Percentiles rank a stretch among this genome's conserved stretches.
These are phyloP conservation scores for Xylaria longipes DNA, from an alignment of 495 filamentous ascomycete genomes.

Conservation along the genomic window DNA sequence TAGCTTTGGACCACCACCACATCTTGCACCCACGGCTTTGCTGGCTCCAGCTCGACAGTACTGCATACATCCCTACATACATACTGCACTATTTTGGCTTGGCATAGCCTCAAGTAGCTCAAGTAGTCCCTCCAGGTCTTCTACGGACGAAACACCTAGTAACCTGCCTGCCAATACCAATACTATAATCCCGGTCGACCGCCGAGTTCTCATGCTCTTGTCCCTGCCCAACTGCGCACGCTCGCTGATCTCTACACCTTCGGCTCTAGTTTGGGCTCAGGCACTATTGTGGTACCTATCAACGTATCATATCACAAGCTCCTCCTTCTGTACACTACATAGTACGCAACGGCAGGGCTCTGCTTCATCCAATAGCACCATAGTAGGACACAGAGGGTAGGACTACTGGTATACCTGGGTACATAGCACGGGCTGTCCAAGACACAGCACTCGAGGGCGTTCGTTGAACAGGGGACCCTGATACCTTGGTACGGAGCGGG, in stretches of 20 bases:
- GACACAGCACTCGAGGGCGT: not conserved
- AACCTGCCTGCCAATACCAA: slow-evolving; percentile 1
- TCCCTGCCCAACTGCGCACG: slow-evolving; percentile 43
- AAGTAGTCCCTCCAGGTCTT: not conserved
- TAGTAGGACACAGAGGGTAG: not conserved
- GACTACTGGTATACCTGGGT: not conserved
- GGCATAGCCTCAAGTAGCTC: slow-evolving; percentile 15
- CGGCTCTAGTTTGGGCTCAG: slow-evolving; percentile 38
- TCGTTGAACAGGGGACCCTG: slow-evolving; percentile 15
- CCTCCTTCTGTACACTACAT: slow-evolving; percentile 4
- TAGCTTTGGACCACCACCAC: slow-evolving; percentile 20
- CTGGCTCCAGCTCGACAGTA: slow-evolving; percentile 16
- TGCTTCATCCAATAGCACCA: slow-evolving; percentile 23
- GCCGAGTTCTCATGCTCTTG: slow-evolving; percentile 29
- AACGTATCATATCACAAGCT: slow-evolving; percentile 24
- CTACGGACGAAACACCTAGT: slow-evolving; percentile 1
- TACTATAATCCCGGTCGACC: slow-evolving; percentile 21
- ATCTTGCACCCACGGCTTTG: slow-evolving; percentile 16
- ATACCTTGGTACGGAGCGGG: slow-evolving; percentile 16
- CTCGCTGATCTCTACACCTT: slow-evolving; percentile 41
- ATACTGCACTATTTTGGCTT: slow-evolving; percentile 4
- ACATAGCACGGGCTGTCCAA: slow-evolving; percentile 15
- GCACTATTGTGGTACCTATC: slow-evolving; percentile 22
- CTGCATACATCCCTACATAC: slow-evolving; percentile 15
- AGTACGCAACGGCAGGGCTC: slow-evolving; percentile 5